Conservation (phyloP, 257 asterid genomes). For the Nicotiana otophora region DNA sequence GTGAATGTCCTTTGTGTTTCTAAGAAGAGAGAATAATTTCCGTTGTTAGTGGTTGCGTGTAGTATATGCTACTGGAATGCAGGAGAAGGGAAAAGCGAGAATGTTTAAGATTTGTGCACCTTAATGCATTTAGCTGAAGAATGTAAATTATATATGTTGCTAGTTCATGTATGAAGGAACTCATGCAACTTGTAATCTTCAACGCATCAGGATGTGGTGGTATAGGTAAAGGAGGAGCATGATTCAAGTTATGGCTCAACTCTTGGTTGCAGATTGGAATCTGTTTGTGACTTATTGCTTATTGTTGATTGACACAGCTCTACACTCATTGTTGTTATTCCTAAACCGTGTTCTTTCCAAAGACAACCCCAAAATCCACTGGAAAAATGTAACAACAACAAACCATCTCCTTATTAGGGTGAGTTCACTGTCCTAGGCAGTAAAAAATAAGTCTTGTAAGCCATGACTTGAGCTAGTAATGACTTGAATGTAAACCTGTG, state of each 20-base stretch:
- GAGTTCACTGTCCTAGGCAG: too few species aligned
- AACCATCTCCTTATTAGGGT: too few species aligned
- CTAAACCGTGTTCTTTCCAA: too few species aligned
- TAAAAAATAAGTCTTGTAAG: background rate
- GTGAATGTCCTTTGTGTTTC: background rate
- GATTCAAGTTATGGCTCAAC: background rate
- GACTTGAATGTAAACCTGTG: background rate
- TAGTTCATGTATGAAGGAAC: background rate
- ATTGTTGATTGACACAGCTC: too few species aligned
- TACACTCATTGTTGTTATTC: too few species aligned
- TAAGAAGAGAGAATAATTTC: background rate
- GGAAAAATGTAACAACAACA: too few species aligned
- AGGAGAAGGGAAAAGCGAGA: background rate
- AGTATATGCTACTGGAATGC: background rate
- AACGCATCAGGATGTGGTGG: background rate
- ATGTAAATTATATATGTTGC: background rate
- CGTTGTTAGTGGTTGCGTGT: background rate
- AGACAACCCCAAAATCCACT: too few species aligned
- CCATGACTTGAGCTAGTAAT: background rate
- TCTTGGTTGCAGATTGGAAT: background rate
- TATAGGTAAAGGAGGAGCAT: background rate
- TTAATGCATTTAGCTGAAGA: background rate
- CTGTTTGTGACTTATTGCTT: background rate
- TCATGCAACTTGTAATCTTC: background rate
- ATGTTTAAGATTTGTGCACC: background rate